These are phyloP conservation scores for Solanum peruvianum DNA, from an alignment of 257 asterid genomes.

Conservation along the genomic window DNA sequence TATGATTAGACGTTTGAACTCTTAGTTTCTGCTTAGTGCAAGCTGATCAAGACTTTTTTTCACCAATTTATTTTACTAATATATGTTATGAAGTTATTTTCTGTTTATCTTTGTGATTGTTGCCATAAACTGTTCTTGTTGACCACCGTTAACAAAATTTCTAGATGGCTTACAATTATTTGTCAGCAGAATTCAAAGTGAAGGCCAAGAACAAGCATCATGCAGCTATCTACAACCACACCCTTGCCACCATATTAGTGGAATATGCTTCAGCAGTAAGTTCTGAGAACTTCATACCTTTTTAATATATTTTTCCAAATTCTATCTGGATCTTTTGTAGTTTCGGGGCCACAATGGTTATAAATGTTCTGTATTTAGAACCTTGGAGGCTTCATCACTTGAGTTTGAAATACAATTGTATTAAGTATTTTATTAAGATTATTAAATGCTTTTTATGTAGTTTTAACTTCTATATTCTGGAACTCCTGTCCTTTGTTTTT, in stretches of 20 bases:
- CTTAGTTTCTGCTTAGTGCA: neutral
- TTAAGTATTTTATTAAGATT: neutral
- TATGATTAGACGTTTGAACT: neutral
- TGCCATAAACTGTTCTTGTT: neutral
- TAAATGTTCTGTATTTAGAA: neutral
- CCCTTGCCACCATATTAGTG: slow-evolving; percentile 70
- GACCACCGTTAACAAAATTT: neutral
- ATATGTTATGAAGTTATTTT: neutral
- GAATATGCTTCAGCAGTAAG: slow-evolving; percentile 98
- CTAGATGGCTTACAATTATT: neutral
- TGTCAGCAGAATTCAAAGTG: slow-evolving; percentile 51
- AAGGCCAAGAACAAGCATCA: slow-evolving; percentile 31
- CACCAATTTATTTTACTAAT: neutral
- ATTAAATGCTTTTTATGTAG: neutral
- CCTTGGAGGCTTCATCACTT: neutral
- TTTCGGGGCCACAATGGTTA: neutral
- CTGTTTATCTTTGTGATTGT: neutral
- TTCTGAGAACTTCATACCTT: neutral
- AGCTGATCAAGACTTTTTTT: neutral
- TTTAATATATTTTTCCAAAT: neutral
- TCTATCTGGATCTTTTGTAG: neutral
- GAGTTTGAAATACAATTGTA: neutral
- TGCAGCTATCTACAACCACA: slow-evolving; percentile 46
- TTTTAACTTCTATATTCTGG: neutral
- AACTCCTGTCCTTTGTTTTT: neutral